These are phyloP conservation scores for Suillus clintonianus DNA, from an alignment of 768 basidiomycete species.

Conservation along the genomic window DNA sequence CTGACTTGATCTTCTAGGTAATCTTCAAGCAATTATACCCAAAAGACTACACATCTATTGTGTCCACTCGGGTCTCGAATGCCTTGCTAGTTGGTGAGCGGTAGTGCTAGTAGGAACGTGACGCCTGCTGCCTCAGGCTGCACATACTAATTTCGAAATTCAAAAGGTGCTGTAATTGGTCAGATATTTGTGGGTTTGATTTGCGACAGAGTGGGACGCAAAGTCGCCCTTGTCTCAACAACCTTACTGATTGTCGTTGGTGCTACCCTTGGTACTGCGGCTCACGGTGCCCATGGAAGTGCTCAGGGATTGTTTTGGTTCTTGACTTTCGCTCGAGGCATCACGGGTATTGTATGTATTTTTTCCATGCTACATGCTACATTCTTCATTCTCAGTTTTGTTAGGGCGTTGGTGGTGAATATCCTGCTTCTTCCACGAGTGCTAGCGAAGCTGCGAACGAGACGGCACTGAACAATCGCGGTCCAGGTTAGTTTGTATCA, in stretches of 20 bases:
- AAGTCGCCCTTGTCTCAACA: conserved; percentile 70
- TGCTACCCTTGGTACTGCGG: conserved; percentile 65
- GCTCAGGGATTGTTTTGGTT: conserved; percentile 71
- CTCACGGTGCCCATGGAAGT: conserved; percentile 60
- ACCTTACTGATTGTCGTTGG: conserved; percentile 72
- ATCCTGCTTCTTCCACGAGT: conserved; percentile 70
- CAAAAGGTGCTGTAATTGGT: conserved; percentile 58
- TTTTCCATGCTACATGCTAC: background rate
- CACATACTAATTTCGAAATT: conserved; percentile 4
- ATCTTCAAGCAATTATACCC: conserved; percentile 68
- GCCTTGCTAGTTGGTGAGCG: conserved; percentile 64
- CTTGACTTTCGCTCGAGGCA: conserved; percentile 68
- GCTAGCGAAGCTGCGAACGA: conserved; percentile 78
- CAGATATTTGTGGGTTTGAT: conserved; percentile 64
- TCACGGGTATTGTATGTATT: conserved; percentile 60
- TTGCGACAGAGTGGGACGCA: conserved; percentile 76
- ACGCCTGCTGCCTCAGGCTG: no score
- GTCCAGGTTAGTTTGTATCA: conserved; percentile 47
- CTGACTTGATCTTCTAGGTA: conserved; percentile 44
- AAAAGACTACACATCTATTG: conserved; percentile 54
- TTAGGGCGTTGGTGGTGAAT: conserved; percentile 76
- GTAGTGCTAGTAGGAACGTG: background rate
- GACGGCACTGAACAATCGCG: conserved; percentile 57
- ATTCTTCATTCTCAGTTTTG: background rate
- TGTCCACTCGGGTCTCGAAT: conserved; percentile 73